Base-by-base conservation (phyloP, 169 alveolate genomes). In the Babesia ovis region DNA sequence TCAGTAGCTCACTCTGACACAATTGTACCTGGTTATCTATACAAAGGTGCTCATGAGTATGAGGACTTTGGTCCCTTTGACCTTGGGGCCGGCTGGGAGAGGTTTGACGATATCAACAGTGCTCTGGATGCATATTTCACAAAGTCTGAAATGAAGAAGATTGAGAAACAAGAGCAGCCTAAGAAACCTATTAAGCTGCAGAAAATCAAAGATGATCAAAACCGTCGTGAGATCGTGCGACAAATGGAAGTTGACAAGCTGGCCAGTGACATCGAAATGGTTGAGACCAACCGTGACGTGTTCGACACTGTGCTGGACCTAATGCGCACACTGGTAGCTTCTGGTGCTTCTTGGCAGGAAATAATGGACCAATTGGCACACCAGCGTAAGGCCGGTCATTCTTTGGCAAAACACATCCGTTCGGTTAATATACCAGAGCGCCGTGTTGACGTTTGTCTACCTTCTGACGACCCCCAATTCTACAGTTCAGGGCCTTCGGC, bases 281-380 rank as follows among this genome's bases (percentile, higher is more conserved):
- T 84, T 23, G 94, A 95, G 61, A 76, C 67, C 41, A 83, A 94
- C 80, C 91, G 89, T 61, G 90, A 71, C 59, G 85, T 92, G 32
- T 92, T 92, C 6, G 94, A 94, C 27, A 93, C 69, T 62, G 86
- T 82, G 72, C 84, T 91, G 56, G 85, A 82, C 64, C 73, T 91
- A 41, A 61, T 85, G 70, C 69, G 93, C 27, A 72, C 92, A 25
- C 84, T 92, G 41, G 68, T 90, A 14, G 87, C 93, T 20, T 74
- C 94, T 2, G 97, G 97, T 32, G 93, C 96, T 43, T 85, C 95
- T 29, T 95, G 98, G 98, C 91, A 85, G 31, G 95, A 94, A 58
- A 94, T 94, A 20, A 64, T 77, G 83, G 94, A 94, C 66, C 95
- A 94, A 90, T 84, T 95, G 12, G 90, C 92, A 42, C 92, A 91